Percentiles rank a stretch among this genome's conserved stretches.
phyloP scores from a whole-genome alignment of 225 moss, liverwort and hornwort genomes.

The Physcomitrium patens region DNA sequence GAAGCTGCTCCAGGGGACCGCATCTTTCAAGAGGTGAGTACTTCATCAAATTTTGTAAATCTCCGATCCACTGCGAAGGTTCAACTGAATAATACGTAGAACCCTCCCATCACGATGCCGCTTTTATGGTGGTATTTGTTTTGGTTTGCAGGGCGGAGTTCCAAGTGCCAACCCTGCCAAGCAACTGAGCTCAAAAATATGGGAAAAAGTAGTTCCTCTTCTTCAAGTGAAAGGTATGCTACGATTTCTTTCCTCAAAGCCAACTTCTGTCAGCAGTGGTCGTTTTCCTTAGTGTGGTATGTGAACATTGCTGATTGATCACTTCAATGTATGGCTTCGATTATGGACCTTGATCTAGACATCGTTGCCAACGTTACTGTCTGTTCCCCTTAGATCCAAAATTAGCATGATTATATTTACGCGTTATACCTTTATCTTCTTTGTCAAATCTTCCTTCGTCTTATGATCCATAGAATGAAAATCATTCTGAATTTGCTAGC shows the following conservation, averaged over 20 bases:
- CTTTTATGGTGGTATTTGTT: not conserved
- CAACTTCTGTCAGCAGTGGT: not conserved
- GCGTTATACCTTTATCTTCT: not conserved
- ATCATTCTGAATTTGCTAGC: not conserved
- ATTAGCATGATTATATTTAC: not conserved
- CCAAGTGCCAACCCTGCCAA: constrained; percentile 71
- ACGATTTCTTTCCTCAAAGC: not conserved
- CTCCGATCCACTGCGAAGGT: not conserved
- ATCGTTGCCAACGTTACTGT: no score
- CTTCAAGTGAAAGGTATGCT: constrained; percentile 81
- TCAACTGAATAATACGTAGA: not conserved
- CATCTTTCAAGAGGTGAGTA: constrained; percentile 74
- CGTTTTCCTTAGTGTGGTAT: not conserved
- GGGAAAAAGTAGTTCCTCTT: constrained; percentile 86
- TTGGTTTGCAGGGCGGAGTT: constrained; percentile 55
- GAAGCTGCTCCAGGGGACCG: constrained; percentile 74
- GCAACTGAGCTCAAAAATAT: constrained; percentile 91
- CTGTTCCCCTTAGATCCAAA: no score
- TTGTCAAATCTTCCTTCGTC: not conserved
- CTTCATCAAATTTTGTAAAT: not conserved
- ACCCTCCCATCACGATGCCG: not conserved
- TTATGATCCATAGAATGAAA: not conserved
- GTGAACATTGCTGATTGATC: not conserved
- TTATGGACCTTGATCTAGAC: not conserved
- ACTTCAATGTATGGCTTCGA: no score